A percentile compares a stretch with the other conserved stretches of the same genome.
These are phyloP conservation scores for Ramicandelaber brevisporus DNA, from an alignment of 192 early-diverging fungal genomes.

Conservation along the genomic window DNA sequence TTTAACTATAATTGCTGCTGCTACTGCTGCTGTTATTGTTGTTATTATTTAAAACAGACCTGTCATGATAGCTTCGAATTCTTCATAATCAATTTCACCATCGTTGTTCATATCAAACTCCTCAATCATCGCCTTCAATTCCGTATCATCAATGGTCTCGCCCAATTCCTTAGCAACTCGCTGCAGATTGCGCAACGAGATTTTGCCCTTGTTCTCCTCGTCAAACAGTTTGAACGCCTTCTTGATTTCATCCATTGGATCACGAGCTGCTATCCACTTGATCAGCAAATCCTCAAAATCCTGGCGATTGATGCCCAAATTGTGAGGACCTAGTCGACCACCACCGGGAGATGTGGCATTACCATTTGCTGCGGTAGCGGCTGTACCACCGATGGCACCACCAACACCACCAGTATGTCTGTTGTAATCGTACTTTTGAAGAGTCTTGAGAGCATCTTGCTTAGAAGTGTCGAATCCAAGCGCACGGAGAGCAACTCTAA, in stretches of 20 bases:
- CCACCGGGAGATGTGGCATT: no score
- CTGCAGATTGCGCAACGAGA: constrained; percentile 33
- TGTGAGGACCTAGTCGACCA: no score
- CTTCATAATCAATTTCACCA: constrained; percentile 53
- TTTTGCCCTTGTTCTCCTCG: constrained; percentile 33
- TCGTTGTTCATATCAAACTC: constrained; percentile 72
- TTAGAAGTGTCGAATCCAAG: constrained; percentile 70
- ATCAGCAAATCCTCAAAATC: no score
- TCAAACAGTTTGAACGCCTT: constrained; percentile 65
- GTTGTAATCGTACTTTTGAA: constrained; percentile 29
- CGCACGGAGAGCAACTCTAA: constrained; percentile 66
- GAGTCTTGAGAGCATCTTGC: constrained; percentile 42
- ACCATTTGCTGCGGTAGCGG: no score
- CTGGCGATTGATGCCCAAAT: no score
- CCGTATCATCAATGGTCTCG: constrained; percentile 53
- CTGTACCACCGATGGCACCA: no score
- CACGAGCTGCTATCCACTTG: no score
- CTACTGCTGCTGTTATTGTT: no score
- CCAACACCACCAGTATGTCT: no score
- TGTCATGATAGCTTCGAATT: no score
- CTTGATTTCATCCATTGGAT: constrained; percentile 57
- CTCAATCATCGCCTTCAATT: constrained; percentile 68
- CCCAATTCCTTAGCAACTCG: constrained; percentile 60
- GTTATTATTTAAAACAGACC: no score
- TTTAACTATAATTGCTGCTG: no score